These are phyloP conservation scores for Paulownia fortunei DNA, from an alignment of 257 asterid genomes.

Conservation along the genomic window DNA sequence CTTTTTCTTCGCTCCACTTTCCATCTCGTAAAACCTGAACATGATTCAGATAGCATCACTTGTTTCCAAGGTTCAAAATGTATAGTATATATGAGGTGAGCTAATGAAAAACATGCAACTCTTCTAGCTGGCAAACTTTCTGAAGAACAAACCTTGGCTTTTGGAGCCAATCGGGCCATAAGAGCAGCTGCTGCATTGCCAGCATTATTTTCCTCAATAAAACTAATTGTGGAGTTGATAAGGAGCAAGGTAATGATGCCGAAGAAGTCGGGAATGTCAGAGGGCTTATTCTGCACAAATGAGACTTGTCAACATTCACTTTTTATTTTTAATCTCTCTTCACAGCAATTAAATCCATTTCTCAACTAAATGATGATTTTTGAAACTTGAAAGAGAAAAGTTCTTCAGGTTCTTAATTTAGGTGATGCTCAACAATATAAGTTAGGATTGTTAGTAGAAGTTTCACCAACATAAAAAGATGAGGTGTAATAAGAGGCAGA, in stretches of 20 bases:
- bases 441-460: too few relatives aligned
- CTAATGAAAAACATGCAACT: background rate
- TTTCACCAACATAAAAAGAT: background rate
- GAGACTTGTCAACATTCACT: background rate
- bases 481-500: background rate
- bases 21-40: slow-evolving; percentile 63
- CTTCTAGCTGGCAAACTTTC: background rate
- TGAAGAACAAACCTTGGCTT: slow-evolving; percentile 51
- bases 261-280: slow-evolving; percentile 56
- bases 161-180: slow-evolving; percentile 73
- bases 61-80: too few relatives aligned
- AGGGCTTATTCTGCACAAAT: slow-evolving; percentile 42
- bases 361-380: background rate
- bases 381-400: background rate
- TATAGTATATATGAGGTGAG: too few relatives aligned
- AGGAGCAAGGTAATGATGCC: slow-evolving; percentile 58
- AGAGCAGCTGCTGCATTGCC: slow-evolving; percentile 76
- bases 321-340: background rate
- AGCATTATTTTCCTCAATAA: slow-evolving; percentile 68
- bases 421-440: too few relatives aligned
- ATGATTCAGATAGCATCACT: background rate
- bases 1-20: slow-evolving; percentile 56
- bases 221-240: slow-evolving; percentile 66
- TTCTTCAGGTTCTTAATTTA: too few relatives aligned
- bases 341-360: background rate